Conservation (phyloP, 148 eudicot genomes). For the Camellia japonica region DNA sequence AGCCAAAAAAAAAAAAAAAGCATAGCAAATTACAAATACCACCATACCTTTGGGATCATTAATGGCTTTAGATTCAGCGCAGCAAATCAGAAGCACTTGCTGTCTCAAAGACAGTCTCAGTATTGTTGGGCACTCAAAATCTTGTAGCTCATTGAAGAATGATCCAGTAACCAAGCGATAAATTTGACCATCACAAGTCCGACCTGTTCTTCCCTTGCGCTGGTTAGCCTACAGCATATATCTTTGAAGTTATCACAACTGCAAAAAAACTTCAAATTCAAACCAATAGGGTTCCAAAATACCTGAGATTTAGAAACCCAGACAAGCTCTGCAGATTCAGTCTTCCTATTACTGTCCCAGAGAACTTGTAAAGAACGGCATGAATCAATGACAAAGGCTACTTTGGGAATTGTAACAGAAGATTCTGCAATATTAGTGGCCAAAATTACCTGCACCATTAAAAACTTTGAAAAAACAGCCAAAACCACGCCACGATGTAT, state of each 20-base stretch:
- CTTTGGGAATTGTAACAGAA: conserved; percentile 94
- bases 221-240: conserved; percentile 71
- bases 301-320: conserved; percentile 99
- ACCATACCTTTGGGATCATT: conserved; percentile 79
- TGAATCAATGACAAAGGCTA: conserved; percentile 90
- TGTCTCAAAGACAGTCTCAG: conserved; percentile 67
- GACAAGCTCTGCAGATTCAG: conserved; percentile 66
- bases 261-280: neutral
- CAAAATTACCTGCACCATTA: conserved; percentile 72
- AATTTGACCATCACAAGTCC: conserved; percentile 88
- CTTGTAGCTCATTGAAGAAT: conserved; percentile 57
- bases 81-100: conserved; percentile 79
- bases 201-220: conserved; percentile 94
- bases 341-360: conserved; percentile 66
- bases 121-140: conserved; percentile 69
- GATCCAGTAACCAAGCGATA: conserved; percentile 79
- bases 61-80: conserved; percentile 77
- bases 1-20: neutral
- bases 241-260: neutral
- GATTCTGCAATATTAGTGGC: conserved; percentile 99
- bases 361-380: conserved; percentile 89
- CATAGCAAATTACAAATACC: conserved; percentile 1
- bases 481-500: conserved; percentile 6
- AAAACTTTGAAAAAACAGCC: conserved; percentile 16
- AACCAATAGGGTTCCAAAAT: conserved; percentile 5